Evolutionary conservation across 345 rosid genomes (phyloP), one percentile per base, ranked within the genome.

Genomic region (Linum tenue): DNA sequence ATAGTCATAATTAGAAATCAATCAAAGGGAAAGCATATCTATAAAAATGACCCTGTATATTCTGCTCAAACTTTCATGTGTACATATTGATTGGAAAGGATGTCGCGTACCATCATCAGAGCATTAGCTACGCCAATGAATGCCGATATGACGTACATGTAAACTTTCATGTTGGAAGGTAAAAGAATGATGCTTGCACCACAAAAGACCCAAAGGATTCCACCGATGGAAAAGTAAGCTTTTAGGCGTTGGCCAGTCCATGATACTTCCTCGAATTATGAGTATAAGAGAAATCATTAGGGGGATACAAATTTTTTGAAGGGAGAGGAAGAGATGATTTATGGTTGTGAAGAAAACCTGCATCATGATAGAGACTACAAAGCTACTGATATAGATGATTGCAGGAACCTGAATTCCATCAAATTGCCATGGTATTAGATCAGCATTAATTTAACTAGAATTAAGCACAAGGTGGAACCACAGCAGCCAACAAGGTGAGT

Each of bases 361-460:
- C 62, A 92, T 84, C 72, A 86, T 64, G 72, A 90, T 68, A 37
- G 98, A 90, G 70, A 90, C 79, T 58, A 84, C 58, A 78, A 92
- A 92, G 92, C 97, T 90, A 87, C 83, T 78, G 62, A 92, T 74
- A 76, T 90, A 92, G 75, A 92, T 92, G 73, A 92, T 76, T 64
- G 96, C 98, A 40, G 97, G 98, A 62, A 90, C 86, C 98, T 90
- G 77, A 65, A 22, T 67, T 48, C 41, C 37, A 72, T 59, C 39
- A 73, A 66, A 64, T 36, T 73, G 67, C 41, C 37, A 65, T 39
- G 59, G 62, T 40, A 67, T 22, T 22, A 22, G 31, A 22, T 73
- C 75, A 64, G 70, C 51, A 37, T 5, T 31, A 37, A 42, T 41
- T 8, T 43, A 9, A 14, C 7, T 40, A 9, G 8, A 17, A 17